Conservation (phyloP, 2,329 filamentous ascomycete species). For the Fusarium albidum region DNA sequence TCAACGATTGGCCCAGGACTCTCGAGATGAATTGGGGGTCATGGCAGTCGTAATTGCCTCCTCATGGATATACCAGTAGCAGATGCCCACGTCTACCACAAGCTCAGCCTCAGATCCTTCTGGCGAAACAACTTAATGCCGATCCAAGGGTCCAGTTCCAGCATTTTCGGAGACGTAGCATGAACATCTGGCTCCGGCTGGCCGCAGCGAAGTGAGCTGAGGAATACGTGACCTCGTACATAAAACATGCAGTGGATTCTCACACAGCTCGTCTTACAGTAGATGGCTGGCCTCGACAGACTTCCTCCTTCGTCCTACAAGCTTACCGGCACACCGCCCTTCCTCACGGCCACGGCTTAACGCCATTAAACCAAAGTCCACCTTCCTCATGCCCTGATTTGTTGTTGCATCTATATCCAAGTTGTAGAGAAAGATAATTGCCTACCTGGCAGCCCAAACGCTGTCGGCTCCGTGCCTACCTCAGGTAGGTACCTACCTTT, state of each 20-base stretch:
- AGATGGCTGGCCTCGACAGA: too few relatives aligned
- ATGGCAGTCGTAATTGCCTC: too few relatives aligned
- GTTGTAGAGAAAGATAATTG: too few relatives aligned
- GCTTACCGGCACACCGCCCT: slow-evolving; percentile 3
- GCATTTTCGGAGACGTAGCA: neutral
- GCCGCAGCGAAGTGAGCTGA: too few relatives aligned
- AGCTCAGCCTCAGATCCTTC: neutral
- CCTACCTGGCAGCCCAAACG: slow-evolving; percentile 2
- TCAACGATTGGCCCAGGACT: too few relatives aligned
- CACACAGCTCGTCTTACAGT: too few relatives aligned
- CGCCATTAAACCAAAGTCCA: slow-evolving; percentile 1
- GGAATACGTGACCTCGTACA: too few relatives aligned
- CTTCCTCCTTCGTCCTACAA: neutral
- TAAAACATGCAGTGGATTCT: too few relatives aligned
- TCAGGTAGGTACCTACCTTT: too few relatives aligned
- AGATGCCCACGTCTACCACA: neutral
- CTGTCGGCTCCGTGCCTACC: neutral
- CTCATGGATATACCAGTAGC: neutral
- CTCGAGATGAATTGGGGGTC: too few relatives aligned
- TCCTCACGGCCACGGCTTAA: neutral
- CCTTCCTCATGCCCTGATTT: too few relatives aligned
- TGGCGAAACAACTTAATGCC: neutral
- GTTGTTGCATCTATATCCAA: neutral
- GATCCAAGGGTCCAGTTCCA: neutral
- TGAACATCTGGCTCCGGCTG: too few relatives aligned